Percentiles rank a stretch among this genome's conserved stretches.
Evolutionary conservation across 2,329 filamentous ascomycete genomes (phyloP).

Genomic region (Beauveria pseudobassiana): DNA sequence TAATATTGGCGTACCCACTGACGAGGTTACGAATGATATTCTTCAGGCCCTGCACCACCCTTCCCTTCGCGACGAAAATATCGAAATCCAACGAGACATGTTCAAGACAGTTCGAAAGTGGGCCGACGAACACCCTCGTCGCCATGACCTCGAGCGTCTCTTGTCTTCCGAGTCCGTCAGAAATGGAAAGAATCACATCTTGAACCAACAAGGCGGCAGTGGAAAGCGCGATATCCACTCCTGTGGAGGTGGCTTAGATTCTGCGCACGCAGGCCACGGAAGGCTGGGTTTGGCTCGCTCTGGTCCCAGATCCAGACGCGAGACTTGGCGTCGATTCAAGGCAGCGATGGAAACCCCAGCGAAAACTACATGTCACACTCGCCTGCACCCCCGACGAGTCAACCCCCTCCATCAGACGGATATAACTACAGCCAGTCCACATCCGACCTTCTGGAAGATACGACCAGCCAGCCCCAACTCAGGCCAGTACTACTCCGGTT

Average conservation of each 20-base stretch:
- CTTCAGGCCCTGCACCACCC: constrained; percentile 86
- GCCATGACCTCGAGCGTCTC: constrained; percentile 62
- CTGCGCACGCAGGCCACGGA: constrained; percentile 44
- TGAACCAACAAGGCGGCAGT: constrained; percentile 27
- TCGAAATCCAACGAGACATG: constrained; percentile 83
- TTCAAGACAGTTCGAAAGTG: constrained; percentile 78
- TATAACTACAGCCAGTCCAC: constrained; percentile 35
- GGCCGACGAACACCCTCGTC: constrained; percentile 63
- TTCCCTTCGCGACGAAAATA: constrained; percentile 63
- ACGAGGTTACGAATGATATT: constrained; percentile 78
- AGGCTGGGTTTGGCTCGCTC: constrained; percentile 49
- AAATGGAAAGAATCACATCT: constrained; percentile 70
- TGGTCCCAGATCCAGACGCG: constrained; percentile 55
- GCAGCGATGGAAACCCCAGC: constrained; percentile 33
- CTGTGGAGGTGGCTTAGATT: constrained; percentile 32
- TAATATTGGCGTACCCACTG: constrained; percentile 70
- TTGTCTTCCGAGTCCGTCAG: constrained; percentile 79
- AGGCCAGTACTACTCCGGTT: constrained; percentile 25
- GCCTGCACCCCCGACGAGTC: constrained; percentile 27
- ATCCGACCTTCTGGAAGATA: constrained; percentile 20
- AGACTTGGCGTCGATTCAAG: constrained; percentile 49
- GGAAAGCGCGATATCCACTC: constrained; percentile 22
- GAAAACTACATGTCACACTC: constrained; percentile 31
- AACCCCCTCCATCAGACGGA: constrained; percentile 22
- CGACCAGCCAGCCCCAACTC: constrained; percentile 26